phyloP scores from a whole-genome alignment of 164 flowering plant genomes.

The Tinospora cordifolia region DNA sequence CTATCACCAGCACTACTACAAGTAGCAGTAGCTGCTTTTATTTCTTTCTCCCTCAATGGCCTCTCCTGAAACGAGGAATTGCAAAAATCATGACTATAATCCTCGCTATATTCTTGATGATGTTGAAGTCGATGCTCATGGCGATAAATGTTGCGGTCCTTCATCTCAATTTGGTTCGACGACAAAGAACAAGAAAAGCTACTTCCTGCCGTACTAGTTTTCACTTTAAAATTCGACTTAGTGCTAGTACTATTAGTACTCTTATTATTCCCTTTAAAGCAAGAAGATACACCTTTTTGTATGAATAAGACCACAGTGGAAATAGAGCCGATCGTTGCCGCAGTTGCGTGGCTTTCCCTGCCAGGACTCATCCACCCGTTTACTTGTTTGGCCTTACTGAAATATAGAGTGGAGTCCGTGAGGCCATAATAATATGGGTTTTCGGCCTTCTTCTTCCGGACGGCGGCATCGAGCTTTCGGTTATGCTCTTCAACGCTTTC shows the following conservation, averaged over 20 bases:
- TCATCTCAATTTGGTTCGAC: neutral
- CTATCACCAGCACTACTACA: neutral
- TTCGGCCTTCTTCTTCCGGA: neutral
- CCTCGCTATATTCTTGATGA: too few species aligned
- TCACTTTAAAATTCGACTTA: neutral
- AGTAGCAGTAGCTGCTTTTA: neutral
- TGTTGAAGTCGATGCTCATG: too few species aligned
- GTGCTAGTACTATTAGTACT: neutral
- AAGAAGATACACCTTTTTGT: constrained; percentile 23
- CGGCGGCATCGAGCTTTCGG: neutral
- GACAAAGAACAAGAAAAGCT: too few species aligned
- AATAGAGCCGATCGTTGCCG: constrained; percentile 15
- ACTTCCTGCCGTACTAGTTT: too few species aligned
- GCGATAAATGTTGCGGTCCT: neutral
- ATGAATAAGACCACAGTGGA: constrained; percentile 21
- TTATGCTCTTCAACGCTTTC: constrained; percentile 25
- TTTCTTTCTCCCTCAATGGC: neutral
- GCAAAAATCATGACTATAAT: neutral
- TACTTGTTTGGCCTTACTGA: constrained; percentile 9
- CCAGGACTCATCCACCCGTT: constrained; percentile 16
- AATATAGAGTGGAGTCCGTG: constrained; percentile 21
- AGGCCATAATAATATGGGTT: constrained; percentile 43
- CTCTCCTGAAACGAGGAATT: too few species aligned
- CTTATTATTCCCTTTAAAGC: constrained; percentile 19
- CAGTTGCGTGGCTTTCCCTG: constrained; percentile 17